A percentile compares a stretch with the other conserved stretches of the same genome.
phyloP scores from a whole-genome alignment of 208 protist species.

The Trypanosomatidae sp. region DNA sequence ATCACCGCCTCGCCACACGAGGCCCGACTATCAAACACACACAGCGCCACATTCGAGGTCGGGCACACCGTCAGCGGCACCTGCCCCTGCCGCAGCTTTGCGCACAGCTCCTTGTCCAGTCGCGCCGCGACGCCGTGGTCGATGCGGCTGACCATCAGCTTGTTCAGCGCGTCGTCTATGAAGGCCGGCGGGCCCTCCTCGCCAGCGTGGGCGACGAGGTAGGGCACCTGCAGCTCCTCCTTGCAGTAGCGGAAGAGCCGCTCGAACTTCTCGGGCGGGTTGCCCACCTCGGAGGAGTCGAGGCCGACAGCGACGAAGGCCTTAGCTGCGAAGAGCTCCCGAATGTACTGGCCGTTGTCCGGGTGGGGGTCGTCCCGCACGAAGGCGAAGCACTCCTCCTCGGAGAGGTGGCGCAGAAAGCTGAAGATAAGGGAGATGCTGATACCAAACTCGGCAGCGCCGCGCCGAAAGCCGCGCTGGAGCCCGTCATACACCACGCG shows the following conservation, averaged over 20 bases:
- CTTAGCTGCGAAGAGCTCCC: slow-evolving; percentile 36
- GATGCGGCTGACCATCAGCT: slow-evolving; percentile 46
- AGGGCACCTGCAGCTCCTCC: slow-evolving; percentile 37
- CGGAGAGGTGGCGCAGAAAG: slow-evolving; percentile 46
- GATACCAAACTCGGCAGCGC: slow-evolving; percentile 47
- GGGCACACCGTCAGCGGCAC: slow-evolving; percentile 60
- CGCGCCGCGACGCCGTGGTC: slow-evolving; percentile 46
- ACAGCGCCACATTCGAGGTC: slow-evolving; percentile 48
- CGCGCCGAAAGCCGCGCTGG: too few species aligned
- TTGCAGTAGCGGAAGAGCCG: slow-evolving; percentile 48
- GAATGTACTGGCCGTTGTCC: slow-evolving; percentile 37
- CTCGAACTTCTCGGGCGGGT: slow-evolving; percentile 54
- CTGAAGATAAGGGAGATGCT: slow-evolving; percentile 42
- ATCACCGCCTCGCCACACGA: slow-evolving; percentile 26
- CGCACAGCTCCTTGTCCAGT: slow-evolving; percentile 29
- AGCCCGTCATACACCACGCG: slow-evolving; percentile 41
- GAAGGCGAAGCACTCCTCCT: slow-evolving; percentile 40
- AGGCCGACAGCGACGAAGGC: slow-evolving; percentile 53
- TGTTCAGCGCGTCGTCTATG: slow-evolving; percentile 24
- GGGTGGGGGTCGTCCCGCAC: slow-evolving; percentile 29
- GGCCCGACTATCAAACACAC: slow-evolving; percentile 31
- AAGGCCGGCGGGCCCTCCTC: slow-evolving; percentile 55
- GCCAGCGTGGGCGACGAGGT: slow-evolving; percentile 49
- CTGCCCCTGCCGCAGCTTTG: slow-evolving; percentile 15
- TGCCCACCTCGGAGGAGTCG: slow-evolving; percentile 41